phyloP scores from a whole-genome alignment of 495 filamentous ascomycete genomes.

The Stereocaulon alpinum region DNA sequence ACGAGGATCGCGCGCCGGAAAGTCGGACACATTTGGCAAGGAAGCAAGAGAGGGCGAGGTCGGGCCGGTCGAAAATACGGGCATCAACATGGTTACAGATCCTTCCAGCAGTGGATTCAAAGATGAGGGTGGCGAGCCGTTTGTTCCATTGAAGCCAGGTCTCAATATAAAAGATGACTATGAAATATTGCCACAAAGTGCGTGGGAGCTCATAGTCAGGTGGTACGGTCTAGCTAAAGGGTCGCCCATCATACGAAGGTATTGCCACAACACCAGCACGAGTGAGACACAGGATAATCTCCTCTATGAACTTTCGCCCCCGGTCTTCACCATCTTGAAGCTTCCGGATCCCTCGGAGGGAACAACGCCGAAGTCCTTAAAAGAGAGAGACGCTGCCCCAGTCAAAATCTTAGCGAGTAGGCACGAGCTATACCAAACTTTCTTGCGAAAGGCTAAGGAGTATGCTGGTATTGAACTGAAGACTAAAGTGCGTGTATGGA shows the following conservation, averaged over 20 bases:
- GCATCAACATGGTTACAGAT: slow-evolving; percentile 41
- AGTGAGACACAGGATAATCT: slow-evolving; percentile 50
- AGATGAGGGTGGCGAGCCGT: slow-evolving; percentile 48
- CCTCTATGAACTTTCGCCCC: slow-evolving; percentile 75
- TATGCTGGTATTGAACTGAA: slow-evolving; percentile 50
- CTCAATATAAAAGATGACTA: slow-evolving; percentile 55
- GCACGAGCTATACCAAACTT: slow-evolving; percentile 54
- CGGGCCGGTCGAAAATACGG: slow-evolving; percentile 81
- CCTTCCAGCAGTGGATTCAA: slow-evolving; percentile 32
- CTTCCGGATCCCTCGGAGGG: slow-evolving; percentile 45
- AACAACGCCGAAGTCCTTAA: slow-evolving; percentile 47
- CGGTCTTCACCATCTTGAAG: slow-evolving; percentile 77
- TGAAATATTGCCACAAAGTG: slow-evolving; percentile 62
- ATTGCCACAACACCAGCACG: slow-evolving; percentile 62
- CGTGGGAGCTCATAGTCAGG: slow-evolving; percentile 68
- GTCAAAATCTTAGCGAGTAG: slow-evolving; percentile 58
- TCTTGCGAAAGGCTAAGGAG: slow-evolving; percentile 62
- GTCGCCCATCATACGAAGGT: slow-evolving; percentile 63
- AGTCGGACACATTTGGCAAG: slow-evolving; percentile 45
- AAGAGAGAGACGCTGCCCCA: slow-evolving; percentile 44
- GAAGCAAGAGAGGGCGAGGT: slow-evolving; percentile 52
- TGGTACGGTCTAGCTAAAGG: slow-evolving; percentile 72
- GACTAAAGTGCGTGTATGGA: slow-evolving; percentile 73
- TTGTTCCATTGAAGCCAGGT: slow-evolving; percentile 69
- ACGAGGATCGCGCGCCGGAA: slow-evolving; percentile 45